Base-by-base conservation (phyloP, 495 filamentous ascomycete genomes). In the Aspergillus haitiensis region DNA sequence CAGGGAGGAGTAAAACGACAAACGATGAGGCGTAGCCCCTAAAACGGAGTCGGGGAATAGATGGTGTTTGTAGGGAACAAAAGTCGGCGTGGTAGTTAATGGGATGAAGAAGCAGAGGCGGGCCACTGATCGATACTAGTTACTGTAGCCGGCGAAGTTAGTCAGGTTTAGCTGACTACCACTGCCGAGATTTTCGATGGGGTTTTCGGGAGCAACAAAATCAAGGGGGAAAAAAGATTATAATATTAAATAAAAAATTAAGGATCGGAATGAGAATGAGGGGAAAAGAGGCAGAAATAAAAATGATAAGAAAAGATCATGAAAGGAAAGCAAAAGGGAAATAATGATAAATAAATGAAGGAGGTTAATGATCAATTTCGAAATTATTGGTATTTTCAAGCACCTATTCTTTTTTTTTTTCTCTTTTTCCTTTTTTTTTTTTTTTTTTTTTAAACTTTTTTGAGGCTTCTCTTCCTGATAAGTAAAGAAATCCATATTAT, bases 21-120 rank as follows among this genome's bases (percentile, higher is more conserved):
- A 33, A 27, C 3, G 21, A 27, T 27, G 21, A 27, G 21, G 21
- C 21, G 39, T 18, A 52, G 34, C 58, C 58, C 58, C 58, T 60
- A 60, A 60, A 54, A 49, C 58, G 58, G 51, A 60, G 58, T 36
- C 21, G 21, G 32, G 59, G 31, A 35, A 37, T 52, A 32, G 48
- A 45, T 52, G 47, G 49, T 52, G 6, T 47, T 47, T 15, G 11
- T 40, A 47, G 44, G 44, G 9, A 18, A 7, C 44, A 7, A 7
- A 11, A 15, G 39, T 15, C 16, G 15, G 16, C 27, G 15, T 16
- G 9, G n/a, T n/a, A 10, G 16, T 16, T 8, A 46, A 46, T 46
- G 42, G 42, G 42, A 46, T 46, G 42, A 13, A 46, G 42, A 46
- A 40, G 21, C 21, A 27, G 21, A 27, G 21, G 21, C 21, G 21